Evolutionary conservation across 306 rosid genomes (phyloP).

Genomic region (Quercus gilva): DNA sequence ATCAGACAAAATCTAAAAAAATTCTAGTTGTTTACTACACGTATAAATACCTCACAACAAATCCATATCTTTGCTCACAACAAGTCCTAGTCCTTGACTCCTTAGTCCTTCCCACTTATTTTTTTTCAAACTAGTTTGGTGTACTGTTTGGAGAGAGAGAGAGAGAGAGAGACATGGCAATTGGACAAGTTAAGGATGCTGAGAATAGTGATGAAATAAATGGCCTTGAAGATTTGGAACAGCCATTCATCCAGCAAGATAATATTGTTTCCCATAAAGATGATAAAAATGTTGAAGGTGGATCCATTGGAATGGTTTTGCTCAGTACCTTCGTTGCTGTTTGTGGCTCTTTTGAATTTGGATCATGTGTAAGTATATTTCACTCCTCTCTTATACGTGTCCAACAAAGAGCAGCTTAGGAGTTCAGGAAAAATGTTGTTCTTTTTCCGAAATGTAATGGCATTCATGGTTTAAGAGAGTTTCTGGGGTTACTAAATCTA

Average conservation of each 20-base stretch:
- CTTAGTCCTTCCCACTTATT: background rate
- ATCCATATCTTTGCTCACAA: background rate
- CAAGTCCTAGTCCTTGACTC: background rate
- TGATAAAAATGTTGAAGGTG: slow-evolving; percentile 27
- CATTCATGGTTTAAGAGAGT: slow-evolving; percentile 12
- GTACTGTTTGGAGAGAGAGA: slow-evolving; percentile 6
- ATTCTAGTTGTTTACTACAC: background rate
- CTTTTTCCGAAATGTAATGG: background rate
- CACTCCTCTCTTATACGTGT: background rate
- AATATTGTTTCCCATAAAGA: background rate
- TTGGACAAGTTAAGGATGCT: slow-evolving; percentile 44
- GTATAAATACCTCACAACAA: background rate
- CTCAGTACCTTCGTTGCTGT: slow-evolving; percentile 72
- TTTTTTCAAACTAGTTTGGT: background rate
- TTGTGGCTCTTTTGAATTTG: slow-evolving; percentile 83
- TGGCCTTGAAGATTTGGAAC: slow-evolving; percentile 33
- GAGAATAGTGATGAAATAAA: slow-evolving; percentile 37
- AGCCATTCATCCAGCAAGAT: slow-evolving; percentile 43
- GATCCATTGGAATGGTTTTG: slow-evolving; percentile 71
- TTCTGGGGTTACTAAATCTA: slow-evolving; percentile 1
- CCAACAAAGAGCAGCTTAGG: background rate
- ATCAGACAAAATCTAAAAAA: slow-evolving; percentile 5
- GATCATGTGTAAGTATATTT: slow-evolving; percentile 66
- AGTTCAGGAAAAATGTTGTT: background rate
- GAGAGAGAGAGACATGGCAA: slow-evolving; percentile 37